Conservation (phyloP, 2,329 filamentous ascomycete genomes). For the Trichophaea hybrida region DNA sequence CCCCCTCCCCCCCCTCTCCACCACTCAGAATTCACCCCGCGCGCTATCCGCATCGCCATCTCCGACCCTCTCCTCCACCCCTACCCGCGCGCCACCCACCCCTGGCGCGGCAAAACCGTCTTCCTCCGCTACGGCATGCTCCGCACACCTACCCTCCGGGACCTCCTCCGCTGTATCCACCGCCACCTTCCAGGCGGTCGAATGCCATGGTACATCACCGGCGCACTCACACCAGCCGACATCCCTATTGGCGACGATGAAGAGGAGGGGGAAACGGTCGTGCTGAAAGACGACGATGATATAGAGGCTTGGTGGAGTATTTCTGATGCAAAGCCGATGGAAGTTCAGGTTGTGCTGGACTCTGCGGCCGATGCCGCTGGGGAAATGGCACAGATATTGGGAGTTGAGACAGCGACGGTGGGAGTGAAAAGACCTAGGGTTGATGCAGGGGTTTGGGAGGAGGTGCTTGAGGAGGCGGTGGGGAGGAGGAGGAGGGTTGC, state of each 20-base stretch:
- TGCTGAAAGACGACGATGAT: constrained; percentile 1
- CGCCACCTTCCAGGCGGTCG: neutral
- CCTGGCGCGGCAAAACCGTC: constrained; percentile 1
- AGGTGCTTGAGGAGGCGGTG: neutral
- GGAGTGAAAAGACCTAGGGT: neutral
- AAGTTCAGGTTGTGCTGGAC: constrained; percentile 1
- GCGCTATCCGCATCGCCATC: neutral
- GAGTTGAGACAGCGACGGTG: neutral
- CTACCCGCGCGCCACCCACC: neutral
- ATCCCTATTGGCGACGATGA: neutral
- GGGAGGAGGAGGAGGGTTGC: neutral
- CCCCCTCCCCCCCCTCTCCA: neutral
- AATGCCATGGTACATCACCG: constrained; percentile 1
- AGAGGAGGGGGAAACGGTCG: neutral
- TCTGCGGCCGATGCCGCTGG: neutral
- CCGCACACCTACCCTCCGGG: neutral
- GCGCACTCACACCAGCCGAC: neutral
- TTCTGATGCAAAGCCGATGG: neutral
- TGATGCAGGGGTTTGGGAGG: neutral
- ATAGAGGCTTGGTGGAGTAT: constrained; percentile 3
- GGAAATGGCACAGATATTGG: constrained; percentile 2
- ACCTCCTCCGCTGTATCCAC: neutral
- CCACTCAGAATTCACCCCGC: neutral
- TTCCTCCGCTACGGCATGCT: constrained; percentile 1
- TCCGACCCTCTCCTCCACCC: neutral